Evolutionary conservation across 208 protist species (phyloP).

Genomic region (Trypanosoma grayi): DNA sequence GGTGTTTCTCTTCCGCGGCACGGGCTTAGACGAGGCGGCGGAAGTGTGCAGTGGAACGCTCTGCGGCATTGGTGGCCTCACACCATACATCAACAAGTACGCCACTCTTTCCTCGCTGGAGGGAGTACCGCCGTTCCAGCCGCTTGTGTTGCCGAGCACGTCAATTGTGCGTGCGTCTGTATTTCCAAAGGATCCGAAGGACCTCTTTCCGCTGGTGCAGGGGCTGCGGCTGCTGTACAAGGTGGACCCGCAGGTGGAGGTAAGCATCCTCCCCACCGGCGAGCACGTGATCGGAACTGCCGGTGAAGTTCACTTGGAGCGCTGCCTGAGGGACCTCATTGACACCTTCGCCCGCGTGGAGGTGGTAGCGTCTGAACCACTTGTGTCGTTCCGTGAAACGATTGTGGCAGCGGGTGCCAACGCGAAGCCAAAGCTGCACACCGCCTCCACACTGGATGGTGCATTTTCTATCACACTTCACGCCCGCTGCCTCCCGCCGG

Average conservation of each 20-base stretch:
- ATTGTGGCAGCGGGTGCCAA: conserved; percentile 43
- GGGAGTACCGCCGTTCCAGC: conserved; percentile 75
- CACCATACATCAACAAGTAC: conserved; percentile 90
- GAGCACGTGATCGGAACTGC: conserved; percentile 96
- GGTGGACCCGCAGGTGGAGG: conserved; percentile 94
- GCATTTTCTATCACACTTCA: conserved; percentile 71
- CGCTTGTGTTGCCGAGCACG: conserved; percentile 85
- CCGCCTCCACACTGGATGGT: conserved; percentile 53
- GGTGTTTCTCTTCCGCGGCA: conserved; percentile 94
- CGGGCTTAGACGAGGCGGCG: conserved; percentile 85
- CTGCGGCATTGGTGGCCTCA: conserved; percentile 95
- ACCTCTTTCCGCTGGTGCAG: conserved; percentile 59
- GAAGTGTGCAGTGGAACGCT: conserved; percentile 80
- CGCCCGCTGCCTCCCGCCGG: conserved; percentile 62
- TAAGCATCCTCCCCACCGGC: conserved; percentile 93
- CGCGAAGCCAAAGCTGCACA: conserved; percentile 77
- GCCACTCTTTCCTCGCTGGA: conserved; percentile 88
- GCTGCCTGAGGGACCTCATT: conserved; percentile 94
- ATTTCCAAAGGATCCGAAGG: conserved; percentile 83
- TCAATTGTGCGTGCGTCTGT: conserved; percentile 97
- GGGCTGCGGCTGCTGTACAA: conserved; percentile 95
- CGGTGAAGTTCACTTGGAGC: conserved; percentile 97
- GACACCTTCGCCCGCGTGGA: conserved; percentile 88
- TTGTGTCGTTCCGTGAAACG: conserved; percentile 89
- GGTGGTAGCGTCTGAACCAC: conserved; percentile 77